phyloP scores from a whole-genome alignment of 2,329 filamentous ascomycete species.

The Clonostachys chloroleuca region DNA sequence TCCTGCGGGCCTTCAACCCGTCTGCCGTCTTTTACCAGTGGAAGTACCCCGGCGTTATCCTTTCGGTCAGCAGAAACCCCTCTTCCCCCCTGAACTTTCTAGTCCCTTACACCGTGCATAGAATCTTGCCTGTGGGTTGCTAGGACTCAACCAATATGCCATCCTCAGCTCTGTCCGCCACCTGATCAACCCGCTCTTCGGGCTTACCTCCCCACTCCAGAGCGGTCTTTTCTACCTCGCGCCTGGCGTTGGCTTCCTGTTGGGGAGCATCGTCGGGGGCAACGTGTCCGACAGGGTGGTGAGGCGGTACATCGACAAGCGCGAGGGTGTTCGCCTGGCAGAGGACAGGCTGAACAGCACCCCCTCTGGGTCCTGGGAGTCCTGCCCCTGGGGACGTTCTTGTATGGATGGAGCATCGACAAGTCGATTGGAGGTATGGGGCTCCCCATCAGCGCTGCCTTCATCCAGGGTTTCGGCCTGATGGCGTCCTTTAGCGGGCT shows the following conservation, averaged over 20 bases:
- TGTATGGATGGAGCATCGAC: conserved; percentile 30
- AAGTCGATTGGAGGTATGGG: conserved; percentile 21
- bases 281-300: conserved; percentile 33
- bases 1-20: conserved; percentile 11
- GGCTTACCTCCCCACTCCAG: conserved; percentile 56
- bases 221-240: conserved; percentile 67
- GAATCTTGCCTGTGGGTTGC: conserved; percentile 14
- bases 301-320: conserved; percentile 28
- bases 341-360: conserved; percentile 23
- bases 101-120: not conserved
- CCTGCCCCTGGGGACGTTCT: conserved; percentile 19
- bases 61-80: conserved; percentile 4
- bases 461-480: conserved; percentile 8
- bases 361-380: conserved; percentile 20
- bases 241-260: conserved; percentile 60
- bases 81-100: too few species aligned
- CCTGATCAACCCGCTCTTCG: conserved; percentile 64
- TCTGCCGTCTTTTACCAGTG: conserved; percentile 16
- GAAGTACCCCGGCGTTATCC: conserved; percentile 10
- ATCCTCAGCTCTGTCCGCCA: conserved; percentile 61
- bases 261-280: conserved; percentile 62
- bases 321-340: conserved; percentile 19
- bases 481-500: conserved; percentile 27
- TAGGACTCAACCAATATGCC: conserved; percentile 35
- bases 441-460: conserved; percentile 16